Conservation (phyloP, 1,139 yeast species). For the Zygoascus sp. region DNA sequence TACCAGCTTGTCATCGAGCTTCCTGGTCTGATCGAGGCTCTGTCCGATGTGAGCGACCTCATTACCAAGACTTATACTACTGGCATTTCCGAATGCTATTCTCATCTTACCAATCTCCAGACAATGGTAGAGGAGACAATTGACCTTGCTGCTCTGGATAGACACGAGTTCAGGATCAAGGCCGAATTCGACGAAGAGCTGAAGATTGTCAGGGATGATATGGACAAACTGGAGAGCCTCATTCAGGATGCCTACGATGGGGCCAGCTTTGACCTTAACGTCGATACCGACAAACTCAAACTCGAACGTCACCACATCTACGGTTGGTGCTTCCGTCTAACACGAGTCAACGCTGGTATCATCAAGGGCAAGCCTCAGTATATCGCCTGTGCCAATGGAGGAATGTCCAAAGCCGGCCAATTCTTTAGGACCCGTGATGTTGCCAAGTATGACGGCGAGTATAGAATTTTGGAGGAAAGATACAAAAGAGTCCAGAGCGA, state of each 20-base stretch:
- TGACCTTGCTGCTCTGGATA: conserved; percentile 74
- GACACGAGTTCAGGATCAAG: conserved; percentile 75
- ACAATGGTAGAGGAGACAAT: conserved; percentile 91
- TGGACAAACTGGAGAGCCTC: conserved; percentile 51
- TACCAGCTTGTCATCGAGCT: conserved; percentile 71
- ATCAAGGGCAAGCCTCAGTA: conserved; percentile 60
- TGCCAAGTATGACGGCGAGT: conserved; percentile 55
- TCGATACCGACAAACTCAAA: conserved; percentile 82
- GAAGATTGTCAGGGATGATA: conserved; percentile 51
- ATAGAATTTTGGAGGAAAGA: conserved; percentile 54
- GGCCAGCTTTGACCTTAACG: conserved; percentile 67
- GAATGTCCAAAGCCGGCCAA: conserved; percentile 93
- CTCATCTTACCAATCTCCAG: conserved; percentile 60
- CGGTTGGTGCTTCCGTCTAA: conserved; percentile 92
- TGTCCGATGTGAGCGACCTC: conserved; percentile 40
- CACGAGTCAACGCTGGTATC: conserved; percentile 81
- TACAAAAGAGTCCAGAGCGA: conserved; percentile 72
- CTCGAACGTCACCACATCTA: conserved; percentile 79
- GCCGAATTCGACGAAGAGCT: conserved; percentile 85
- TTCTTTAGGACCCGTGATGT: conserved; percentile 73
- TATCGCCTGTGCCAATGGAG: conserved; percentile 50
- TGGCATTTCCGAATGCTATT: conserved; percentile 49
- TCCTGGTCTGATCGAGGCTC: conserved; percentile 58
- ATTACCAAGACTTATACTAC: conserved; percentile 52
- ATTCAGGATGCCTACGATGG: conserved; percentile 59